Evolutionary conservation across 495 filamentous ascomycete species (phyloP).

Genomic region (Tuber borchii): DNA sequence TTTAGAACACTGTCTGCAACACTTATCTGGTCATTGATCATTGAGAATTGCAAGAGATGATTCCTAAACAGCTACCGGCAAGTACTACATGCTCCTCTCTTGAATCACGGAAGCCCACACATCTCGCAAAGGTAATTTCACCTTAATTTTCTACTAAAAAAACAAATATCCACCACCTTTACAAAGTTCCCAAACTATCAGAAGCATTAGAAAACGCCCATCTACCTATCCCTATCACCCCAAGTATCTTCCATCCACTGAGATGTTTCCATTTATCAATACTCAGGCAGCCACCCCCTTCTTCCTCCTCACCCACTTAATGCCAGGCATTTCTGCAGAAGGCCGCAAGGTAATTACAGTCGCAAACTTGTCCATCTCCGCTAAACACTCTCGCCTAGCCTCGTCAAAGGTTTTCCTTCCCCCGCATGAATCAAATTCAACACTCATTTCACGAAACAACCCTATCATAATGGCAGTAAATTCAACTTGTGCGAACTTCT

Average conservation of each 20-base stretch:
- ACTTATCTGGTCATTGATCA: too few species aligned
- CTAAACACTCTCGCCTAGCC: neutral
- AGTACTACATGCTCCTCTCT: neutral
- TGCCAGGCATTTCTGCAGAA: neutral
- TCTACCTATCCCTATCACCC: neutral
- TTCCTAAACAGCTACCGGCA: neutral
- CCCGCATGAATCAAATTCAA: constrained; percentile 51
- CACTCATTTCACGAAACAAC: constrained; percentile 57
- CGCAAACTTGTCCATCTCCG: neutral
- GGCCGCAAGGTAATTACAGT: neutral
- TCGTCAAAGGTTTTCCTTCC: neutral
- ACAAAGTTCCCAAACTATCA: neutral
- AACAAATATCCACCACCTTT: neutral
- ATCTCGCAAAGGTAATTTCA: neutral
- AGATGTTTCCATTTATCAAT: neutral
- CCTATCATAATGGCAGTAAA: constrained; percentile 60
- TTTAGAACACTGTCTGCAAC: too few species aligned
- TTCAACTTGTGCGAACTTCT: constrained; percentile 71
- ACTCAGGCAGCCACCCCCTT: neutral
- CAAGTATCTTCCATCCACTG: neutral
- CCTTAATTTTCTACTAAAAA: neutral
- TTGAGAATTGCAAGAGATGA: too few species aligned
- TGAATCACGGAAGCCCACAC: neutral
- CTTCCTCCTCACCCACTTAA: neutral
- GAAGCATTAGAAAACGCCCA: neutral